Conservation (phyloP, 306 rosid species). For the Pyrus communis region DNA sequence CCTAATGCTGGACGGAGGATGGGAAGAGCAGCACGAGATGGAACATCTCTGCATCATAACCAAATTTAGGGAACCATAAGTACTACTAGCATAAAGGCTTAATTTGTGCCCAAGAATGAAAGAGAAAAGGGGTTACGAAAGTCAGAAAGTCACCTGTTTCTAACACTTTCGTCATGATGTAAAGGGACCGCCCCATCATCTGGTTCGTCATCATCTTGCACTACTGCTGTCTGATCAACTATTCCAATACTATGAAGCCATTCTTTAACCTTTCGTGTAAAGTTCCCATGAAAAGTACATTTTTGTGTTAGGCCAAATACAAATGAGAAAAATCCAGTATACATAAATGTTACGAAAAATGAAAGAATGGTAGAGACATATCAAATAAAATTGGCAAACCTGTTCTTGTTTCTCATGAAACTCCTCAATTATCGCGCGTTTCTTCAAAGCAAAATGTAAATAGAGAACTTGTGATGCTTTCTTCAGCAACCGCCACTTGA, state of each 20-base stretch:
- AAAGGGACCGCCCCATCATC: constrained; percentile 72
- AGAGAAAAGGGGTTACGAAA: not conserved
- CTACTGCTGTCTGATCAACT: constrained; percentile 63
- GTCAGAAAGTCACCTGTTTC: constrained; percentile 43
- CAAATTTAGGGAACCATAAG: constrained; percentile 1
- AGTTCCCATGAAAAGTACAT: not conserved
- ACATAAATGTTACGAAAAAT: not conserved
- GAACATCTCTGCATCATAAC: constrained; percentile 56
- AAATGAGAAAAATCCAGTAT: not conserved
- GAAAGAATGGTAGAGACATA: not conserved
- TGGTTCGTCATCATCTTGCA: constrained; percentile 76
- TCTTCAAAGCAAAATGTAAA: constrained; percentile 81
- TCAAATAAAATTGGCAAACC: constrained; percentile 39
- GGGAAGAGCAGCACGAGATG: constrained; percentile 74
- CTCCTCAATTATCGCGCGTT: constrained; percentile 74
- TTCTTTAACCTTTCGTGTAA: constrained; percentile 58
- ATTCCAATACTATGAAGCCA: constrained; percentile 90
- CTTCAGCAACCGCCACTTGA: constrained; percentile 75
- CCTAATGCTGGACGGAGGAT: constrained; percentile 75
- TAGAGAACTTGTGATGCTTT: constrained; percentile 90
- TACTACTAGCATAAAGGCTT: not conserved
- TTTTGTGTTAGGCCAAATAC: not conserved
- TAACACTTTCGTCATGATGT: constrained; percentile 52
- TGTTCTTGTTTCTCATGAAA: constrained; percentile 80
- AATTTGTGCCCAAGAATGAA: not conserved